Percentiles rank a stretch among this genome's conserved stretches.
phyloP scores from a whole-genome alignment of 306 rosid species.

The Dalbergia cochinchinensis region DNA sequence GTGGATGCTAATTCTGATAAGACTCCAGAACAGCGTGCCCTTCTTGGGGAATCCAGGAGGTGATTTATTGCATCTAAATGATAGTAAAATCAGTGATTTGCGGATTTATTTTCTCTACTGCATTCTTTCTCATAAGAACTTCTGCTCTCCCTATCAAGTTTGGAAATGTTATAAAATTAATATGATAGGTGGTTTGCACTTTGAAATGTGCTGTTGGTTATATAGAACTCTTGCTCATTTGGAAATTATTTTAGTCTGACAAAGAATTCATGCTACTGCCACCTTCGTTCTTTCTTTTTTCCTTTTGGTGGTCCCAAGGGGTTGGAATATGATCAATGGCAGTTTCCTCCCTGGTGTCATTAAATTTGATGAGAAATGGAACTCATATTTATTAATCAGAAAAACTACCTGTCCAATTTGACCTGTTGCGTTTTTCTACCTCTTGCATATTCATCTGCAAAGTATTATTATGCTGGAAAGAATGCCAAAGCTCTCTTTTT shows the following conservation, averaged over 20 bases:
- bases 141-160: background rate
- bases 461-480: slow-evolving; percentile 9
- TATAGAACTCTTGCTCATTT: slow-evolving; percentile 10
- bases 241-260: slow-evolving; percentile 11
- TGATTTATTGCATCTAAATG: slow-evolving; percentile 46
- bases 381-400: background rate
- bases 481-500: slow-evolving; percentile 17
- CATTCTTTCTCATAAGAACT: slow-evolving; percentile 30
- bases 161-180: background rate
- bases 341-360: background rate
- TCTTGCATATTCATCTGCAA: slow-evolving; percentile 47
- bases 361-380: slow-evolving; percentile 10
- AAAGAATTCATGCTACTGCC: background rate
- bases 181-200: slow-evolving; percentile 5
- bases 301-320: slow-evolving; percentile 8
- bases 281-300: background rate
- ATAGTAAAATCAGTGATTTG: slow-evolving; percentile 1
- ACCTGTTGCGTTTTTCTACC: slow-evolving; percentile 24
- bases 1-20: slow-evolving; percentile 60
- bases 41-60: slow-evolving; percentile 92
- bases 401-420: background rate
- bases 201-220: slow-evolving; percentile 33
- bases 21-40: slow-evolving; percentile 79
- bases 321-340: slow-evolving; percentile 14
- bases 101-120: slow-evolving; percentile 20